Base-by-base conservation (phyloP, 179 eudicot species). In the Sideroxylon spinosum region DNA sequence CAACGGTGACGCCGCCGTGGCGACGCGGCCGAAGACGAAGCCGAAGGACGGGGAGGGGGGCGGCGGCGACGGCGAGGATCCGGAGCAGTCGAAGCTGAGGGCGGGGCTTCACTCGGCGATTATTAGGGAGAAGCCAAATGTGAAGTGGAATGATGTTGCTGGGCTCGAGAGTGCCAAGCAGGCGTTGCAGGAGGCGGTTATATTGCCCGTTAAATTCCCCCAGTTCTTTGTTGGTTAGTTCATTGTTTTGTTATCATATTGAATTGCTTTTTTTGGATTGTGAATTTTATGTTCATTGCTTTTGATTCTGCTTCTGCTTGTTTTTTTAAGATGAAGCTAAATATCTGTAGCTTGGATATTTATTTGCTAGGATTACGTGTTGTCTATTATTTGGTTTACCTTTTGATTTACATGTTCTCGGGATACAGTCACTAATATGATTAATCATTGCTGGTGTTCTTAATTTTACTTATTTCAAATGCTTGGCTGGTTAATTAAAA, bases 101-200 rank as follows among this genome's bases (percentile, higher is more conserved):
- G 81, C 99, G 0, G 99, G 99, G 73, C 76, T 95, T 82, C 86
- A 95, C 72, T 92, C 96, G 16, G 99, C 99, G 59, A 95, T 95
- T 59, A 77, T 95, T 10, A 83, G 98, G 81, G 99, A 95, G 86
- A 95, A 95, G 83, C 99, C 99, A 7, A 95, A 95, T 83, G 90
- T 95, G 14, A 93, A 94, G 89, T 95, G 99, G 99, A 93, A 74
- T 72, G 98, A 95, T 80, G 99, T 95, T 6, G 98, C 99, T 25
- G 99, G 99, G 16, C 84, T 95, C 74, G 99, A 95, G 82, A 92
- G 98, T 61, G 99, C 98, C 0, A 95, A 95, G 84, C 99, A 95
- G 85, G 93, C 99, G 8, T 81, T 95, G 84, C 99, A 95, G 84
- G 99, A 95, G 82, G 99, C 99, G 2, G 99, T 95, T 64, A 95